Evolutionary conservation across 805 yeast genomes (phyloP).

Genomic region (Priceomyces castillae): DNA sequence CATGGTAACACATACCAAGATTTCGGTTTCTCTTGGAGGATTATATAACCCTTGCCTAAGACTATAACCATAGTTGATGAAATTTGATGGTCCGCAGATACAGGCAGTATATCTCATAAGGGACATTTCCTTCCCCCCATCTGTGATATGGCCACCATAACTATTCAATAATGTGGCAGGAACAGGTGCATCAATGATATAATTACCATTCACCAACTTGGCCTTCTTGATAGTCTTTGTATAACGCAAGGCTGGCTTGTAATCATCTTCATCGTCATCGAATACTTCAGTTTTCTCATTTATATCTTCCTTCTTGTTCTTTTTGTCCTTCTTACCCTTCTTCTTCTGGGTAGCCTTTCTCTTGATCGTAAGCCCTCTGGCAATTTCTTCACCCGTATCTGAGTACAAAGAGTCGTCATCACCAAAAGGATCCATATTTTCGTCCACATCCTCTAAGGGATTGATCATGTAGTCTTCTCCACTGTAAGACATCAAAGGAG

Average conservation of each 20-base stretch:
- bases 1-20: slow-evolving; percentile 83
- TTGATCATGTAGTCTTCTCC: slow-evolving; percentile 42
- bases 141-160: slow-evolving; percentile 32
- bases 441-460: slow-evolving; percentile 38
- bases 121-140: slow-evolving; percentile 58
- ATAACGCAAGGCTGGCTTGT: slow-evolving; percentile 39
- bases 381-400: slow-evolving; percentile 39
- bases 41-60: slow-evolving; percentile 77
- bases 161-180: slow-evolving; percentile 36
- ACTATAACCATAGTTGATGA: slow-evolving; percentile 60
- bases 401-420: slow-evolving; percentile 43
- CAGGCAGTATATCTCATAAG: slow-evolving; percentile 93
- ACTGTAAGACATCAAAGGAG: slow-evolving; percentile 22
- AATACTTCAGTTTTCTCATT: slow-evolving; percentile 7
- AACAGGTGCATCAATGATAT: slow-evolving; percentile 43
- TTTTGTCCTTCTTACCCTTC: neutral
- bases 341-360: slow-evolving; percentile 15
- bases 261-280: slow-evolving; percentile 34
- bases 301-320: slow-evolving; percentile 2
- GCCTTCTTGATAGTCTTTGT: slow-evolving; percentile 45
- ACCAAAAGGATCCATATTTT: slow-evolving; percentile 41
- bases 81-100: slow-evolving; percentile 84
- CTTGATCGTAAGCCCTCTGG: slow-evolving; percentile 31
- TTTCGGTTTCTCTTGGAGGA: slow-evolving; percentile 79
- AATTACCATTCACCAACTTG: slow-evolving; percentile 41